Percentiles rank a stretch among this genome's conserved stretches.
phyloP scores from a whole-genome alignment of 202 grass and related monocot species.

The Panicum virgatum region DNA sequence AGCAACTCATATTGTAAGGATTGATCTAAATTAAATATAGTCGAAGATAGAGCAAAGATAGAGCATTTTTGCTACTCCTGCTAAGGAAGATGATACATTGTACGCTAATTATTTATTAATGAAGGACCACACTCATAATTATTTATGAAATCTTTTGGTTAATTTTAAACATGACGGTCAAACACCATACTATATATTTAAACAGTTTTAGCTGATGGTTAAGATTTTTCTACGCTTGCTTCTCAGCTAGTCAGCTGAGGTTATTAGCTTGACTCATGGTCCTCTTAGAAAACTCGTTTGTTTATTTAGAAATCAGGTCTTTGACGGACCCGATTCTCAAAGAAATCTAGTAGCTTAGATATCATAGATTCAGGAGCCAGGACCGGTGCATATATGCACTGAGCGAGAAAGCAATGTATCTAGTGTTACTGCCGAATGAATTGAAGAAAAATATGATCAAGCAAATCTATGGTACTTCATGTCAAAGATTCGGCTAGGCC shows the following conservation, averaged over 20 bases:
- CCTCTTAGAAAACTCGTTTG: background rate
- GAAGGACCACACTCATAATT: no score
- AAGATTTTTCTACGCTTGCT: background rate
- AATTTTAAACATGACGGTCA: no score
- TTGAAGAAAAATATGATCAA: background rate
- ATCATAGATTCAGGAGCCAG: background rate
- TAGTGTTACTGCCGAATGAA: background rate
- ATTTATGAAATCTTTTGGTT: no score
- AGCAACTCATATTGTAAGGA: no score
- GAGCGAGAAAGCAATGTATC: slow-evolving; percentile 2
- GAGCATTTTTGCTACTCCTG: no score
- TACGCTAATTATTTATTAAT: no score
- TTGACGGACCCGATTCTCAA: background rate
- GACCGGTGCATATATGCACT: background rate
- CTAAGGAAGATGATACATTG: no score
- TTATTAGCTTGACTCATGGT: no score
- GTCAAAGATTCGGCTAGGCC: background rate
- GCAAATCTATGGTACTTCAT: background rate
- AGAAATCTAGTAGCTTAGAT: background rate
- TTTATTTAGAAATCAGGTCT: background rate
- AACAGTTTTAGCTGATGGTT: background rate
- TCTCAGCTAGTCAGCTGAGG: background rate
- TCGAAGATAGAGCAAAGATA: no score
- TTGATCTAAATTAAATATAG: no score
- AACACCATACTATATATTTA: background rate